phyloP scores from a whole-genome alignment of 768 basidiomycete genomes.

The Agrocybe praecox region DNA sequence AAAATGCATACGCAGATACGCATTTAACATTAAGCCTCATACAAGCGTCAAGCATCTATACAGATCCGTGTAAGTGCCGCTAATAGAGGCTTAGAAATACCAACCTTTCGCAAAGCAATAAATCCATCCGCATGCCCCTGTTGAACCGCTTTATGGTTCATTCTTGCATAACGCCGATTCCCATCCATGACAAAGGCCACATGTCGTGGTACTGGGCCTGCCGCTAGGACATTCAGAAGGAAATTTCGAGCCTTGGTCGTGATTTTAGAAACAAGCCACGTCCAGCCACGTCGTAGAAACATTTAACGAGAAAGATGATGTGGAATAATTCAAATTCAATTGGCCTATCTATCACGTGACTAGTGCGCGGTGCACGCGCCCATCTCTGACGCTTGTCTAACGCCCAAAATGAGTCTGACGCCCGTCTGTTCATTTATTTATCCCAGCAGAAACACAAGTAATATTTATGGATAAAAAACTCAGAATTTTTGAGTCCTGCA shows the following conservation, averaged over 20 bases:
- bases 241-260: constrained; percentile 40
- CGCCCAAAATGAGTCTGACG: too few relatives aligned
- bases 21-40: constrained; percentile 76
- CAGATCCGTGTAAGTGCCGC: background rate
- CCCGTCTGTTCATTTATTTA: too few relatives aligned
- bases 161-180: constrained; percentile 87
- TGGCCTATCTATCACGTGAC: too few relatives aligned
- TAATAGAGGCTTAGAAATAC: constrained; percentile 20
- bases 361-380: too few relatives aligned
- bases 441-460: too few relatives aligned
- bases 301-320: constrained; percentile 1
- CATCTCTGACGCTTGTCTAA: too few relatives aligned
- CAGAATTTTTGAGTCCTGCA: too few relatives aligned
- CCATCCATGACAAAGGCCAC: constrained; percentile 98
- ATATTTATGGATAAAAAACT: too few relatives aligned
- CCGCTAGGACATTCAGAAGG: constrained; percentile 67
- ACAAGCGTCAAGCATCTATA: constrained; percentile 84
- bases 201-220: constrained; percentile 88
- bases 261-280: constrained; percentile 32
- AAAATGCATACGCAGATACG: constrained; percentile 96
- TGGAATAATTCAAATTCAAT: too few relatives aligned
- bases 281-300: constrained; percentile 27
- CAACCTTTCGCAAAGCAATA: constrained; percentile 72
- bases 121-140: constrained; percentile 90
- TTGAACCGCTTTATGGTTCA: constrained; percentile 59